These are phyloP conservation scores for Saraca asoca DNA, from an alignment of 331 rosid species.

Conservation along the genomic window DNA sequence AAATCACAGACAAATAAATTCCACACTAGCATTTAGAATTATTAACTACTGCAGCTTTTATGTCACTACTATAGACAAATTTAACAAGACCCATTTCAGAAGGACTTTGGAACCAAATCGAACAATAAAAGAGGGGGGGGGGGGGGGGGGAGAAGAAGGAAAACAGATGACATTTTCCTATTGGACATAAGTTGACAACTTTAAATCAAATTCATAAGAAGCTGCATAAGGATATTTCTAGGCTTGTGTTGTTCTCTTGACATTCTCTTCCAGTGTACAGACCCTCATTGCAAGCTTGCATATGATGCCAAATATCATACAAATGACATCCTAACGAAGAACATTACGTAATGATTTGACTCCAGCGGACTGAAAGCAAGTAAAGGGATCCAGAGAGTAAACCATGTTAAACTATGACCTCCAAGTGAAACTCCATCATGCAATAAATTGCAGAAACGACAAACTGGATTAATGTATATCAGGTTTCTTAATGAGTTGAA, in stretches of 20 bases:
- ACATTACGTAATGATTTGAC: too few relatives aligned
- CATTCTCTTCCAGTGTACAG: neutral
- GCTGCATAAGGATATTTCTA: neutral
- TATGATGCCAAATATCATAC: neutral
- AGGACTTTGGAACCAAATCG: too few relatives aligned
- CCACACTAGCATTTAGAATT: too few relatives aligned
- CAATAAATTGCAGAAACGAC: conserved; percentile 3
- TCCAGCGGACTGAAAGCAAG: too few relatives aligned
- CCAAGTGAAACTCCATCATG: neutral
- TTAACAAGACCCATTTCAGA: too few relatives aligned
- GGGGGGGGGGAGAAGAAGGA: too few relatives aligned
- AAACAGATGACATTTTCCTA: too few relatives aligned
- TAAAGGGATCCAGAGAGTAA: neutral
- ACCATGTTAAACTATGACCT: neutral
- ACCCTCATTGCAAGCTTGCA: neutral
- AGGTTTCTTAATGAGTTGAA: neutral
- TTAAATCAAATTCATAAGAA: neutral
- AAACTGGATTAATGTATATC: neutral
- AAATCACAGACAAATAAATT: too few relatives aligned
- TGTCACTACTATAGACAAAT: too few relatives aligned
- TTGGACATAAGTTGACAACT: neutral
- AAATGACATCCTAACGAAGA: neutral
- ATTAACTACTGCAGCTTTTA: too few relatives aligned
- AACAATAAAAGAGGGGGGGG: too few relatives aligned
- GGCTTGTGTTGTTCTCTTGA: neutral